Conservation (phyloP, 1,284 basidiomycete genomes). For the Anthracocystis panici-leucophaei region DNA sequence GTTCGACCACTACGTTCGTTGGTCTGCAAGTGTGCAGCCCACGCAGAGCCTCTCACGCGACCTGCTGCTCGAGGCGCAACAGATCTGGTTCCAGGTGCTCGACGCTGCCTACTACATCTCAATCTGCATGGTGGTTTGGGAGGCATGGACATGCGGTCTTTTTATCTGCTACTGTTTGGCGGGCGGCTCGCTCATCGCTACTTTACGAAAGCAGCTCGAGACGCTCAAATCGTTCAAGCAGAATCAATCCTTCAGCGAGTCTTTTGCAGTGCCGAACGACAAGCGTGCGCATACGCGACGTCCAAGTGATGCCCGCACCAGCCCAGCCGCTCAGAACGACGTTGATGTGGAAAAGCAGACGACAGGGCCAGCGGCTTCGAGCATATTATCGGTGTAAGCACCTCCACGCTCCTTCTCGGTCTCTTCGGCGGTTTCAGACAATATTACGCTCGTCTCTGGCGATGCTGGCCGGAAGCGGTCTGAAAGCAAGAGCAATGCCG, state of each 20-base stretch:
- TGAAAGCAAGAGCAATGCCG: conserved; percentile 1
- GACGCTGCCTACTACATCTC: conserved; percentile 32
- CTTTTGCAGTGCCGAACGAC: conserved; percentile 13
- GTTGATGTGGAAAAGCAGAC: conserved; percentile 27
- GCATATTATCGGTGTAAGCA: conserved; percentile 12
- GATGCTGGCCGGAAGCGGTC: conserved; percentile 11
- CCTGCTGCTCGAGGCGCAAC: conserved; percentile 37
- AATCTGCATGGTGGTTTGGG: conserved; percentile 38
- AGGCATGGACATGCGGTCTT: conserved; percentile 26
- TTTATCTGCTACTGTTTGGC: conserved; percentile 24
- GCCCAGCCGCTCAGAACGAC: neutral
- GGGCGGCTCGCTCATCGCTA: conserved; percentile 22
- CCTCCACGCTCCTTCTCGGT: conserved; percentile 23
- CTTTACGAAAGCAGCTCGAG: conserved; percentile 24
- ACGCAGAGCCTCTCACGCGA: conserved; percentile 17
- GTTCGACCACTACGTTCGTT: conserved; percentile 16
- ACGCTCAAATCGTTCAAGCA: conserved; percentile 31
- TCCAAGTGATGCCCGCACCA: conserved; percentile 7
- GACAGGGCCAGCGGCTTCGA: neutral
- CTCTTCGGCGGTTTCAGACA: conserved; percentile 24
- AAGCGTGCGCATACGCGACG: neutral
- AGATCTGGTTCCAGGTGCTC: conserved; percentile 41
- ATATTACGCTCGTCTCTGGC: conserved; percentile 23
- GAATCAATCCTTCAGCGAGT: conserved; percentile 29
- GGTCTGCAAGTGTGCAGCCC: conserved; percentile 14